Percentiles rank a stretch among this genome's conserved stretches.
These are phyloP conservation scores for Chlorella vulgaris DNA, from an alignment of 139 green algal genomes.

Conservation along the genomic window DNA sequence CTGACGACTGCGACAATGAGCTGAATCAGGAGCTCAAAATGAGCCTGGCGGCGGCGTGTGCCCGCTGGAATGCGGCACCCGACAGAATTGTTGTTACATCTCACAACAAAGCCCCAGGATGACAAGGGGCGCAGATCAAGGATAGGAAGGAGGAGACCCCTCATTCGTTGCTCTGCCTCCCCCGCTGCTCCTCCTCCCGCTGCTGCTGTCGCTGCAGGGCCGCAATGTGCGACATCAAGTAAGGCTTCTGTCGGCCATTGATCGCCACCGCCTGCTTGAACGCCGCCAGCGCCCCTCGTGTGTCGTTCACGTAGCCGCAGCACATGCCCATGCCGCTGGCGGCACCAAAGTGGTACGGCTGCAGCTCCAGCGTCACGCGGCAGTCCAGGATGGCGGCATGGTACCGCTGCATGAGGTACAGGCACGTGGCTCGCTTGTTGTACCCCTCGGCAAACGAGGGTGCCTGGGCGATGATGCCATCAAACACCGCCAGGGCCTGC, in stretches of 20 bases:
- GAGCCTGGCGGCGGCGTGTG: no score
- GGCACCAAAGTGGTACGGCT: slow-evolving; percentile 78
- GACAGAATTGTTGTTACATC: no score
- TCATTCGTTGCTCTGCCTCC: background rate
- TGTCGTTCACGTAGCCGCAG: slow-evolving; percentile 36
- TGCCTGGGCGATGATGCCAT: slow-evolving; percentile 34
- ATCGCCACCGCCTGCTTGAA: slow-evolving; percentile 59
- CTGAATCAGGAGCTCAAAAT: no score
- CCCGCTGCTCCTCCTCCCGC: slow-evolving; percentile 29
- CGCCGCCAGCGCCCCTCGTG: slow-evolving; percentile 49
- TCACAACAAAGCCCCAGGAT: no score
- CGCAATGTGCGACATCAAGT: slow-evolving; percentile 47
- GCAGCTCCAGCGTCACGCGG: slow-evolving; percentile 37
- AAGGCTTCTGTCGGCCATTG: slow-evolving; percentile 52
- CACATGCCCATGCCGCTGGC: slow-evolving; percentile 72
- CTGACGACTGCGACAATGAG: no score
- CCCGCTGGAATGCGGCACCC: no score
- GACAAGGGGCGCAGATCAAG: no score
- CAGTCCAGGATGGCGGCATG: slow-evolving; percentile 60
- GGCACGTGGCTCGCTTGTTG: slow-evolving; percentile 33
- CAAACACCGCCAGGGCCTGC: slow-evolving; percentile 47
- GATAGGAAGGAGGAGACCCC: no score
- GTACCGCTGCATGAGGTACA: slow-evolving; percentile 65
- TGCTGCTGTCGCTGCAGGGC: slow-evolving; percentile 28
- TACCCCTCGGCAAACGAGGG: slow-evolving; percentile 49